These are phyloP conservation scores for Aspergillus nomiae DNA, from an alignment of 2,329 filamentous ascomycete species.

Conservation along the genomic window DNA sequence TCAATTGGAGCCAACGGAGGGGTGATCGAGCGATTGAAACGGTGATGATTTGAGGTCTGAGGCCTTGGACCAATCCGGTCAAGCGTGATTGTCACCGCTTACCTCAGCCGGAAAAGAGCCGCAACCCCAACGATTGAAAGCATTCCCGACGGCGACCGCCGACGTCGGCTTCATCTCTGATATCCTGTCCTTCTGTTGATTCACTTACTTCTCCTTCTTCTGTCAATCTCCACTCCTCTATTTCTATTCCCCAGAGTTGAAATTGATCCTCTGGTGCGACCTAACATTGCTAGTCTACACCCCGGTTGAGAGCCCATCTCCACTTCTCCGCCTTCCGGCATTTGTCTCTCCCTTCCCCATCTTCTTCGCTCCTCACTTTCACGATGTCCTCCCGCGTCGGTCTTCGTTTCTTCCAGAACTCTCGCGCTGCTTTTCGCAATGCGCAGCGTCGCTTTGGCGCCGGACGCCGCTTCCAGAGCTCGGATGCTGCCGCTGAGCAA, in stretches of 20 bases:
- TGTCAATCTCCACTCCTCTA: constrained; percentile 18
- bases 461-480: constrained; percentile 71
- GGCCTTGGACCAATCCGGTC: constrained; percentile 24
- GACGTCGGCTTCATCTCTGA: constrained; percentile 20
- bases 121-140: constrained; percentile 13
- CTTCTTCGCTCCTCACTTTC: constrained; percentile 15
- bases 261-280: background rate
- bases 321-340: constrained; percentile 14
- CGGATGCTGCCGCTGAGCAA: constrained; percentile 53
- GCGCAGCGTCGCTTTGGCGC: constrained; percentile 54
- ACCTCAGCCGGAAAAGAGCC: constrained; percentile 31
- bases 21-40: constrained; percentile 1
- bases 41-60: constrained; percentile 12
- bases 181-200: background rate
- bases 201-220: constrained; percentile 4
- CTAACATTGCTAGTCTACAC: background rate
- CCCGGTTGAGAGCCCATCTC: background rate
- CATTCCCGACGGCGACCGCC: constrained; percentile 8
- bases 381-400: constrained; percentile 60
- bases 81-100: constrained; percentile 30
- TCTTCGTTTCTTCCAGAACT: constrained; percentile 58
- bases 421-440: constrained; percentile 53
- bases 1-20: constrained; percentile 14
- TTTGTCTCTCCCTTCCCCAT: constrained; percentile 13
- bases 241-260: background rate